Base-by-base conservation (phyloP, 306 rosid genomes). In the Fagus crenata region DNA sequence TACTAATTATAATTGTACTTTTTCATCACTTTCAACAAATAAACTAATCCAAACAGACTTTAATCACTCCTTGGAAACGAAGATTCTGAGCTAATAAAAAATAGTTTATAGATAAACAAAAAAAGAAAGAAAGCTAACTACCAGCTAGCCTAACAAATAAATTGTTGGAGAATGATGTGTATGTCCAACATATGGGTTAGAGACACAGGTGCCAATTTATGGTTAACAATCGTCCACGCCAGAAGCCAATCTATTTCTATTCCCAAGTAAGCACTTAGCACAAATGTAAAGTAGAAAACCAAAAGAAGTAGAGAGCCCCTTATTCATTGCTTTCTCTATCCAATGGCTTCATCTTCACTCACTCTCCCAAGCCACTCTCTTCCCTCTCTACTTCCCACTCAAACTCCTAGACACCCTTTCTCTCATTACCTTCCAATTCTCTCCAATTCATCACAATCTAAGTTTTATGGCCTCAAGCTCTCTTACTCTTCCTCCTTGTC, bases 201-300 rank as follows among this genome's bases (percentile, higher is more conserved):
- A 42, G 49, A 42, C 49, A 42, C 2, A 42, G 49, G 49, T 22
- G 28, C 11, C 14, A 37, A 59, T 71, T 31, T 75, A 83, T 81
- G 92, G 93, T 81, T 74, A 79, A 84, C 74, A 87, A 71, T 87
- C 14, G 83, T 84, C 93, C 93, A 91, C 92, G 89, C 81, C 67
- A 78, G 54, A 75, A 43, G 70, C 60, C 76, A 81, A 67, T 85
- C 86, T 56, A 82, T 81, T 84, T 78, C 74, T 15, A 32, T 46
- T 67, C 58, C 68, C 83, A 39, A 3, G 9, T 49, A 42, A 42
- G 36, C 56, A 8, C 56, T 22, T 22, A 0, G 35, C 31, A 28
- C 71, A 42, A 4, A 13, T 59, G 51, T 69, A 6, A 53, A 39
- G 8, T 14, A 5, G 18, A 37, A 22, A 7, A 35, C 1, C 12